Base-by-base conservation (phyloP, 2,329 filamentous ascomycete genomes). In the Lasiodiplodia citricola region DNA sequence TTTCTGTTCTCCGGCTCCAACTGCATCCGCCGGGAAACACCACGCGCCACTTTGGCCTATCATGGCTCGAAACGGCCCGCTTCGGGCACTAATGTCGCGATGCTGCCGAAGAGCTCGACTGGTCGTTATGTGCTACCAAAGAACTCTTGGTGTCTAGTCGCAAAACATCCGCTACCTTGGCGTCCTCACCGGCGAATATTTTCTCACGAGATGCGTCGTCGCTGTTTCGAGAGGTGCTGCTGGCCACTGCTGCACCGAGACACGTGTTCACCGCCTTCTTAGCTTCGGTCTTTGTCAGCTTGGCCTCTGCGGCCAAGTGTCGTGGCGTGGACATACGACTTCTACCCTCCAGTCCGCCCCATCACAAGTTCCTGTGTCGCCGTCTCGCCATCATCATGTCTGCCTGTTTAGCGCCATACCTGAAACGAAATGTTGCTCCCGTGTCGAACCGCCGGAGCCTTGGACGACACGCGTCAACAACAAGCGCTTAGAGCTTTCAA, bases 221-320 rank as follows among this genome's bases (percentile, higher is more conserved):
- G 38, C 60, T n/a, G 25, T 13, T 52, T 25, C 31, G 16, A 52
- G 21, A 31, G 18, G 18, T 18, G 47, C 25, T 64, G 47, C 47
- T 64, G 60, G 47, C 47, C 60, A 64, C 47, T 64, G 31, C 47
- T 25, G 5, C 6, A 7, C 31, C n/a, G 28, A 52, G 28, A 64
- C 60, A 64, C 60, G 60, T 64, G 41, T 64, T 64, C 60, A 64
- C 60, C 60, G 60, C 60, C 10, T n/a, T 38, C 28, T 41, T 52
- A 64, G 60, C 60, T 64, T 64, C 60, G 60, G 60, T 28, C 47
- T 64, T 64, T 64, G 47, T 64, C 60, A 64, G 47, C 60, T 64
- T 64, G 60, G 60, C 60, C 60, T 37, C n/a, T 52, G 60, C n/a
- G 47, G 44, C 60, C 60, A 64, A 52, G 60, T 52, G 28, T 52